Evolutionary conservation across 2,329 filamentous ascomycete genomes (phyloP), one percentile per base, ranked within the genome.

Genomic region (Hypoxylon sp.): DNA sequence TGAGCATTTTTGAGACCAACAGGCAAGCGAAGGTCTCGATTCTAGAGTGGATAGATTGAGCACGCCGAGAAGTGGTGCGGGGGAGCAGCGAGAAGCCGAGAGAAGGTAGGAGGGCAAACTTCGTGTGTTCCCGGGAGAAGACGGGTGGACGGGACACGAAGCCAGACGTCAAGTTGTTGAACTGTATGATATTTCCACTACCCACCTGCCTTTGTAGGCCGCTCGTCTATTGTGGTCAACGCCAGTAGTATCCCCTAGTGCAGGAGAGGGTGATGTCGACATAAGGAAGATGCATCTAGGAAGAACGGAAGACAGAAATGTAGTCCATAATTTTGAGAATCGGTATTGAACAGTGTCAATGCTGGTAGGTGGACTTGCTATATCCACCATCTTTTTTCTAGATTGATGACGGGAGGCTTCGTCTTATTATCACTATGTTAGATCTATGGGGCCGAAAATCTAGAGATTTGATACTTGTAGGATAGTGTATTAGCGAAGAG

Each of bases 321-420:
- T 60, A 65, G 64, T 63, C 53, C n/a, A 50, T 45, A 68, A 65
- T 56, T 62, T 65, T 51, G 38, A 65, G 43, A 65, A 60, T 62
- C 56, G 58, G 57, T 65, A 57, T 62, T 43, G 45, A 65, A 48
- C 63, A 49, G 59, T 57, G 25, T 14, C 50, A 49, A 21, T 11
- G 7, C 38, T 43, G 19, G 5, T 28, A n/a, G 49, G 30, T 48
- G 36, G 30, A 19, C 21, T 23, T 59, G 17, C 9, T 11, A 21
- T 21, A 43, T 21, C 38, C 19, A 21, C 2, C 21, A 19, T 11
- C 17, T 10, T 43, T 21, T 43, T 21, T 43, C 17, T 21, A 11
- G 17, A 43, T 4, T 14, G 13, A 14, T 43, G 17, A 43, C 11
- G n/a, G 28, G 6, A 30, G 28, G 28, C 6, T 6, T 30, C 28